Evolutionary conservation across 2,329 filamentous ascomycete genomes (phyloP).

Genomic region (Sclerotinia nivalis): DNA sequence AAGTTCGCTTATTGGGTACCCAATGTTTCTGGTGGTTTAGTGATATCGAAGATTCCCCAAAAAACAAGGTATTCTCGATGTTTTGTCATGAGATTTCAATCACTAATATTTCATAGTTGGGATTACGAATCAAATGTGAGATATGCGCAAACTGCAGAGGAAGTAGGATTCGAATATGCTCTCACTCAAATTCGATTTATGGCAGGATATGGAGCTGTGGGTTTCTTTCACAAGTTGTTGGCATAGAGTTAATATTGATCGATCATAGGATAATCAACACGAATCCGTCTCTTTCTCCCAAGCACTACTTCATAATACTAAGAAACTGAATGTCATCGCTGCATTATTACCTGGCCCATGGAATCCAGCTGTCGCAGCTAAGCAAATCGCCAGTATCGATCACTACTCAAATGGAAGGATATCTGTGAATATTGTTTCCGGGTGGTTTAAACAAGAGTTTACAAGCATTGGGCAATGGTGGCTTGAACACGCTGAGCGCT

Average conservation of each 20-base stretch:
- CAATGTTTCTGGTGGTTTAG: constrained; percentile 54
- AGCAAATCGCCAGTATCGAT: constrained; percentile 55
- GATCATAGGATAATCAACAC: constrained; percentile 47
- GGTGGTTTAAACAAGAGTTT: constrained; percentile 57
- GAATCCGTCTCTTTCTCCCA: constrained; percentile 55
- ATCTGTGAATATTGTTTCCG: constrained; percentile 54
- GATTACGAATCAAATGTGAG: constrained; percentile 50
- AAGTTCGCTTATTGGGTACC: constrained; percentile 56
- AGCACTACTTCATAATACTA: constrained; percentile 49
- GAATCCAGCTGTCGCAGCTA: constrained; percentile 54
- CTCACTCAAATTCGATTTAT: constrained; percentile 56
- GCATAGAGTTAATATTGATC: neutral
- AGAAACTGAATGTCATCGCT: constrained; percentile 52
- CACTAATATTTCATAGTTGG: constrained; percentile 41
- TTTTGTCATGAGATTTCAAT: neutral
- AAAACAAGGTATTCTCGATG: constrained; percentile 41
- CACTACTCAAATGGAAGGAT: constrained; percentile 53
- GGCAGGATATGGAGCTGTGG: constrained; percentile 49
- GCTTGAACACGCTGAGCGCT: constrained; percentile 55
- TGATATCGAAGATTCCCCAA: constrained; percentile 54
- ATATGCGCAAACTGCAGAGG: constrained; percentile 52
- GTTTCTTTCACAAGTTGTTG: constrained; percentile 6
- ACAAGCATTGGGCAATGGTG: constrained; percentile 55
- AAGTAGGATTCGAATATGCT: constrained; percentile 52
- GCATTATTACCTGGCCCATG: constrained; percentile 53